Conservation (phyloP, 208 protist genomes). For the Acanthamoeba castellanii region DNA sequence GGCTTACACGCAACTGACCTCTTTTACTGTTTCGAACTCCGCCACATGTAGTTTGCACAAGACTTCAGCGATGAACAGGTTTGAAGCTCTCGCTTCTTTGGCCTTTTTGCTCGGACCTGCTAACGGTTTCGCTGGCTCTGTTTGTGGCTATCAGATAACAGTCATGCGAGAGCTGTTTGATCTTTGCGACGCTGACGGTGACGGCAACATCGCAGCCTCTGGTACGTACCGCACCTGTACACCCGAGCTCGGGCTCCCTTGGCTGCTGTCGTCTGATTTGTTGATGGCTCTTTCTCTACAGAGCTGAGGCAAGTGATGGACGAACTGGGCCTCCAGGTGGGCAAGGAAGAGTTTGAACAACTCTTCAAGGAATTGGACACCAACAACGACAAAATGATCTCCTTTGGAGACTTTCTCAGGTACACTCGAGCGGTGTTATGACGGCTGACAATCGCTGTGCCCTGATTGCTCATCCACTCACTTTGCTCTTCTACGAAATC, state of each 20-base stretch:
- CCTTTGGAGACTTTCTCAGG: slow-evolving; percentile 74
- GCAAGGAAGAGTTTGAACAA: slow-evolving; percentile 61
- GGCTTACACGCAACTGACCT: background rate
- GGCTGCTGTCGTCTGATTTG: background rate
- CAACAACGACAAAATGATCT: slow-evolving; percentile 55
- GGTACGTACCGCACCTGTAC: background rate
- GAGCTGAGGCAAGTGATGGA: slow-evolving; percentile 48
- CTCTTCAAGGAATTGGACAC: slow-evolving; percentile 46
- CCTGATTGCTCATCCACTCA: background rate
- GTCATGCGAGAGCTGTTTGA: slow-evolving; percentile 67
- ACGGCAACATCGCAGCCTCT: slow-evolving; percentile 21
- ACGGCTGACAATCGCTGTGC: background rate
- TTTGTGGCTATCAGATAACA: background rate
- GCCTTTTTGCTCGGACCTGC: background rate
- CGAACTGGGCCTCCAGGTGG: slow-evolving; percentile 9
- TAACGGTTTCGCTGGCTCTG: background rate
- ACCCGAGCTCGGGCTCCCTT: background rate
- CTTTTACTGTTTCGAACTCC: no score
- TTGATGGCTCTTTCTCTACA: background rate
- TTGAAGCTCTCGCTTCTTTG: background rate
- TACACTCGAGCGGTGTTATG: background rate
- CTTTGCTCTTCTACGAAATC: background rate
- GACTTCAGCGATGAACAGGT: slow-evolving; percentile 43
- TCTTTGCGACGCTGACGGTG: slow-evolving; percentile 44
- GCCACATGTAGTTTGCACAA: background rate